These are phyloP conservation scores for Plasmodium billcollinsi DNA, from an alignment of 169 alveolate species.

Conservation along the genomic window DNA sequence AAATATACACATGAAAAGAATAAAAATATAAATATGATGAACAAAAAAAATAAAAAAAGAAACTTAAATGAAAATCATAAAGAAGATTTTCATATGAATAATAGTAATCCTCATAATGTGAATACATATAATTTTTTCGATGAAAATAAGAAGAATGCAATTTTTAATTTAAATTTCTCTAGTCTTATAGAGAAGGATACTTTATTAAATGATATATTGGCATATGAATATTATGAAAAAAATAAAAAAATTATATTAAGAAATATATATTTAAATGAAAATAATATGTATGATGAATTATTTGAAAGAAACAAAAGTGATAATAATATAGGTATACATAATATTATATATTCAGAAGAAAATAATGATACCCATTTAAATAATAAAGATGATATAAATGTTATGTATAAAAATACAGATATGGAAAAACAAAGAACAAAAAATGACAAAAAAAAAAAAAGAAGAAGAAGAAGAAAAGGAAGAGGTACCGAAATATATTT, in stretches of 20 bases:
- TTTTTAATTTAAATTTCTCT: constrained; percentile 27
- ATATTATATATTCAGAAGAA: background rate
- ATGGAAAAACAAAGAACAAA: background rate
- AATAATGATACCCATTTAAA: background rate
- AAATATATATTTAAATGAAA: constrained; percentile 49
- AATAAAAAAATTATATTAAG: constrained; percentile 47
- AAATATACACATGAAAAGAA: constrained; percentile 28
- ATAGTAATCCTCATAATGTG: background rate
- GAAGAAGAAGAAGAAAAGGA: background rate
- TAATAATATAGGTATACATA: background rate
- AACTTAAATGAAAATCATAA: background rate
- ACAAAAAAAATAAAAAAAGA: background rate
- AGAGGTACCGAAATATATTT: constrained; percentile 27
- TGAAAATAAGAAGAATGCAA: constrained; percentile 13
- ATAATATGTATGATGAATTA: constrained; percentile 30
- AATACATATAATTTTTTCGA: constrained; percentile 16
- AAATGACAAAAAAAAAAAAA: background rate
- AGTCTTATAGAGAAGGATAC: constrained; percentile 2
- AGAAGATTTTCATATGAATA: background rate
- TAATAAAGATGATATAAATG: background rate
- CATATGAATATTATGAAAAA: constrained; percentile 24
- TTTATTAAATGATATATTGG: constrained; percentile 11
- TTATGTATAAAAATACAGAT: background rate
- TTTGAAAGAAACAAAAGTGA: constrained; percentile 5
- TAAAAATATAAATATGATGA: background rate